Conservation (phyloP, 495 filamentous ascomycete species). For the Talaromyces stipitatus region DNA sequence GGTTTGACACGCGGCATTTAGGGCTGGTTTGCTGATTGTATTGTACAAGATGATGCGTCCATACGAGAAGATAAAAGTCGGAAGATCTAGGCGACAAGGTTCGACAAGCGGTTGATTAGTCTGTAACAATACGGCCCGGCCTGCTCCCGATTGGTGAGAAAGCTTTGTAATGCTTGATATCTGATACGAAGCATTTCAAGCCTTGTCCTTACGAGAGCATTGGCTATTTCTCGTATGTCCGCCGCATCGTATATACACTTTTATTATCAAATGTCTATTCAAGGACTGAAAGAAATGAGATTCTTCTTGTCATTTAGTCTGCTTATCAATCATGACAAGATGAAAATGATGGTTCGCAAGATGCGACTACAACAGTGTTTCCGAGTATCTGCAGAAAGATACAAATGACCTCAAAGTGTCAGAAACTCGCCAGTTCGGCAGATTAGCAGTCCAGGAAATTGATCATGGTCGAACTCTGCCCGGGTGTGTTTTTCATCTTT, state of each 20-base stretch:
- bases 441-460: background rate
- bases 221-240: too few relatives aligned
- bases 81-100: background rate
- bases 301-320: too few relatives aligned
- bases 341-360: background rate
- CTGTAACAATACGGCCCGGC: too few relatives aligned
- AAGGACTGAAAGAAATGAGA: too few relatives aligned
- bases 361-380: background rate
- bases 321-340: too few relatives aligned
- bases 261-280: too few relatives aligned
- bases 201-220: background rate
- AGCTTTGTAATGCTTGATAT: background rate
- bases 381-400: background rate
- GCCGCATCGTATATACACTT: too few relatives aligned
- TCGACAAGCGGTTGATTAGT: background rate
- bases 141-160: background rate
- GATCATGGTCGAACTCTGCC: background rate
- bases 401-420: background rate
- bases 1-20: constrained; percentile 4
- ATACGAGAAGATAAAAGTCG: background rate
- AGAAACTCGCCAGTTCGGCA: background rate
- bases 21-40: too few relatives aligned
- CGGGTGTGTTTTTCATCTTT: background rate
- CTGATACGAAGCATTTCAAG: background rate
- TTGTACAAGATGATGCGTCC: background rate